Evolutionary conservation across 1,284 basidiomycete species (phyloP), one percentile per base, ranked within the genome.

Genomic region (Mycena citricolor): DNA sequence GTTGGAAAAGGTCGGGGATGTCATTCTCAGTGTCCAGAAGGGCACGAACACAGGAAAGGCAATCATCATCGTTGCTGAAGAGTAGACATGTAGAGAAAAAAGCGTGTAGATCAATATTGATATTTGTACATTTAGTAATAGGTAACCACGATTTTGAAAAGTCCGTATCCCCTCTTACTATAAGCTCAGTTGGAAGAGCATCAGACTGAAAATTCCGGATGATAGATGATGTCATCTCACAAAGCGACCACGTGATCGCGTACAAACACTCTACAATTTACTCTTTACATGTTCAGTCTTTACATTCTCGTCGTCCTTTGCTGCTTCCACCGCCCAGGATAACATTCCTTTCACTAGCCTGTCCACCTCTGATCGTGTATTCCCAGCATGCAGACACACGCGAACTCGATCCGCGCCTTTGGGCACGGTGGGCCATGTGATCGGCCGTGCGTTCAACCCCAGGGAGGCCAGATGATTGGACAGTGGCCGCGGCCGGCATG

Each of bases 391-490:
- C 28, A 94, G 60, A 63, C 92, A 95, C 16, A 94, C 77, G 0
- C 92, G 68, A 5, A 94, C 81, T n/a, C 91, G 77, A 41, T 92
- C 86, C 43, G 77, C 75, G 8, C 88, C 90, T 49, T 82, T 83
- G 0, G 90, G 88, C 1, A 94, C 91, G 0, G 90, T 94, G 0
- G 88, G 89, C 70, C 81, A 85, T 14, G 81, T 83, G 41, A 94
- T 93, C 0, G 90, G 84, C 3, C 89, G 79, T 0, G 85, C 86
- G 54, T 87, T 80, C 57, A 87, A 68, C 0, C 83, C 82, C 7
- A 70, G 68, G 8, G 63, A 57, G 32, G 76, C 72, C 19, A 94
- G 79, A 57, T 81, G 73, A 2, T 76, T 70, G 0, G 90, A 83
- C 17, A 94, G 74, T 0, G 77, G 74, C 0, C 82, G 84, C 0